Evolutionary conservation across 2,329 filamentous ascomycete genomes (phyloP), one percentile per base, ranked within the genome.

Genomic region (Stylonectria norvegica): DNA sequence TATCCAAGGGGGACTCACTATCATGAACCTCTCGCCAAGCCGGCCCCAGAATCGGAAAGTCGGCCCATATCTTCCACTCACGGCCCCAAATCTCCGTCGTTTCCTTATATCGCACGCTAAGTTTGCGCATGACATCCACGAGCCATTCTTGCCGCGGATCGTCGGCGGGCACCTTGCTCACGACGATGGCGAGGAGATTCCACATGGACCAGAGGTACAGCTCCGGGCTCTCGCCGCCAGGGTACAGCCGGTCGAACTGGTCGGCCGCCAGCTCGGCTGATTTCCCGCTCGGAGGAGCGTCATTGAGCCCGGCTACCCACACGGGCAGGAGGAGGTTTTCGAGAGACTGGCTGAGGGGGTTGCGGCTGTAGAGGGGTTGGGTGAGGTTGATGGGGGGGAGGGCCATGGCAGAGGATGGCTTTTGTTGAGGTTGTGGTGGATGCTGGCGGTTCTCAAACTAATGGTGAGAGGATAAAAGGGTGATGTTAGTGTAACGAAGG

Each of bases 21-120:
- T 61, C 52, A 59, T 56, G 60, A 3, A 51, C 51, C 2, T 62
- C 59, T 31, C 56, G 48, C 57, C 60, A 56, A 34, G 45, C 52
- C 8, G 57, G 50, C 2, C 58, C 56, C 14, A 64, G 34, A 37
- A 64, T 49, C n/a, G 60, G 57, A 41, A 63, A 36, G 36, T 61
- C 58, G 14, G 23, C 36, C 61, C 60, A 64, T 9, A 64, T 42
- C 14, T 36, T 40, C 15, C 44, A 45, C 42, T 48, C 42, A 19
- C 53, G 46, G 3, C 48, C 52, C 60, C 58, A 63, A 25, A 62
- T 53, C 42, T 53, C 45, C 7, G 57, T 50, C n/a, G 45, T 43
- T 5, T 53, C 50, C 8, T 48, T 43, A 9, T 55, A 32, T 36
- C 45, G 53, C n/a, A 22, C 25, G 34, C 52, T 48, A 31, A 63